phyloP scores from a whole-genome alignment of 257 asterid species.

The Leonotis leonurus region DNA sequence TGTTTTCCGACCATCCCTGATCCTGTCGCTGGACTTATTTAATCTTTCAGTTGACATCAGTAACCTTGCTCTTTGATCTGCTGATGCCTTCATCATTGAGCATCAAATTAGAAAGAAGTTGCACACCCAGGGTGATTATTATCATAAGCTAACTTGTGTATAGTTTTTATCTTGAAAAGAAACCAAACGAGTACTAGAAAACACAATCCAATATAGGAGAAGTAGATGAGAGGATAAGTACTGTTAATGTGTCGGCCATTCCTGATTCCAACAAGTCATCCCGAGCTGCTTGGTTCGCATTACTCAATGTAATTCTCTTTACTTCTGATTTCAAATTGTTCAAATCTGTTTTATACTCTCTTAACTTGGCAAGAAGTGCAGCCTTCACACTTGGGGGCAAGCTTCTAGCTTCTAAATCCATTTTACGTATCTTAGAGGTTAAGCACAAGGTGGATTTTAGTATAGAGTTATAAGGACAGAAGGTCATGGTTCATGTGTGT shows the following conservation, averaged over 20 bases:
- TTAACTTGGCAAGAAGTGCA: slow-evolving; percentile 56
- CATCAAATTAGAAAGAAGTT: neutral
- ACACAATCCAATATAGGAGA: no score
- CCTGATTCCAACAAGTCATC: slow-evolving; percentile 71
- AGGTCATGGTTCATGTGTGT: neutral
- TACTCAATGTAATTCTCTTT: slow-evolving; percentile 52
- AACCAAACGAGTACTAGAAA: neutral
- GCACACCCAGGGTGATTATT: no score
- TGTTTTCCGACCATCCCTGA: slow-evolving; percentile 44
- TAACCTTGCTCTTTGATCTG: slow-evolving; percentile 50
- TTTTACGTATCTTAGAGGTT: slow-evolving; percentile 54
- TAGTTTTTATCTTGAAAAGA: neutral
- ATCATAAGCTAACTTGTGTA: no score
- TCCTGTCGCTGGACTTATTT: slow-evolving; percentile 37
- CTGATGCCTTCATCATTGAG: slow-evolving; percentile 28
- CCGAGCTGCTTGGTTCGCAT: slow-evolving; percentile 44
- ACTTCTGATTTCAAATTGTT: slow-evolving; percentile 60
- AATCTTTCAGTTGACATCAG: slow-evolving; percentile 43
- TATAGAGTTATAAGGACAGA: neutral
- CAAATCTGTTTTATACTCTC: slow-evolving; percentile 68
- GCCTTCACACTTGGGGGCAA: slow-evolving; percentile 57
- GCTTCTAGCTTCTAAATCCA: slow-evolving; percentile 86
- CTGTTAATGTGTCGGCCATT: slow-evolving; percentile 53
- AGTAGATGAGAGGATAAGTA: no score
- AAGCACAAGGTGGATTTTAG: neutral